Base-by-base conservation (phyloP, 495 filamentous ascomycete species). In the Sordaria brevicollis region DNA sequence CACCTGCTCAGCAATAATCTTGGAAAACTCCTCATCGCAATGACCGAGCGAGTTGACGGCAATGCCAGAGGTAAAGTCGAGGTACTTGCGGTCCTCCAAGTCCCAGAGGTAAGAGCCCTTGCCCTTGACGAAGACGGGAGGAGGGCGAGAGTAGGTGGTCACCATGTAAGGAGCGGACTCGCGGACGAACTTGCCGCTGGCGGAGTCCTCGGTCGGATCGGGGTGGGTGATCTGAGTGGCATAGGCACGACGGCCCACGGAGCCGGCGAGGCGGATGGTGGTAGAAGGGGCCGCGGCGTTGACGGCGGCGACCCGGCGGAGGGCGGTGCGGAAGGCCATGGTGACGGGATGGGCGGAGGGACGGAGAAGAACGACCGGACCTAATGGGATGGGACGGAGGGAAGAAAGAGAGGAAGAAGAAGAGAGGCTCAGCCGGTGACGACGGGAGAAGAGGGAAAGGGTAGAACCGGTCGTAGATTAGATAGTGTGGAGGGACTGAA, bases 21-120 rank as follows among this genome's bases (percentile, higher is more conserved):
- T 81, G 13, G 88, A 76, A 69, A 94, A 84, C 74, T 88, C 89
- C 6, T 89, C 85, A 71, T 98, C 90, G 75, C 89, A 91, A 77
- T 99, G 95, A 21, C 95, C 95, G 29, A 99, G 86, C 21, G 91
- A 88, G 81, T 93, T 97, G 70, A 99, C 95, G 3, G 96, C 96
- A 76, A 99, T 99, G 35, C 95, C 95, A 8, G 94, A 91, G 1
- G 94, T 98, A 71, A 98, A 90, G 81, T 99, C 95, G 33, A 99
- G 84, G 76, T 97, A 99, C 72, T 88, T 88, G 65, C 92, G 83
- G 77, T 94, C 91, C 81, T 97, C 93, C 66, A 95, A 79, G 79
- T 99, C 95, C 88, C 88, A 97, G 65, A 99, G 78, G 76, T 93
- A 93, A 67, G 88, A 93, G 2, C 95, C 95, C 74, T 90, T 82